Evolutionary conservation across 352 stramenopile species (phyloP), one percentile per base, ranked within the genome.

Genomic region (Thalassiosira ordinaria): DNA sequence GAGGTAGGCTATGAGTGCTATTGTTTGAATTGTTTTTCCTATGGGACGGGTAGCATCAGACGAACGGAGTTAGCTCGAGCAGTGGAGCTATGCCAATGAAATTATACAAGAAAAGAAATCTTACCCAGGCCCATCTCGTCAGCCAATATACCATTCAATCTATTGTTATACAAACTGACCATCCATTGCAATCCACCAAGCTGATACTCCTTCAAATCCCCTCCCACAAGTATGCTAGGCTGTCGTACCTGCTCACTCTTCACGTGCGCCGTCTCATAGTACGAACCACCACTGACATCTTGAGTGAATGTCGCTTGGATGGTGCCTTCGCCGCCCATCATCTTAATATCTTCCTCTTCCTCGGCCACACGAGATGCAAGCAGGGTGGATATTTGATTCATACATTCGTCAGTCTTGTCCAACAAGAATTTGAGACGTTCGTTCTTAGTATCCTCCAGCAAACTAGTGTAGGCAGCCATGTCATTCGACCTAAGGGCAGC

Each of bases 131-230:
- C 88, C 89, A 96, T 94, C 76, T 97, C 92, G 80, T 97, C 94
- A 1, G 92, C 97, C 26, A 99, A 83, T 59, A 99, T 99, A 31
- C 96, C 97, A 87, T 99, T 99, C 55, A 99, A 96, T 55, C 98
- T 96, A 74, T 99, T 98, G 78, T 99, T 98, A 53, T 98, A 94
- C n/a, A 99, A 91, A 56, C 96, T 97, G 6, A 99, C 91, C 86
- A 99, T 96, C 97, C 97, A 99, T 79, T 97, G 97, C 52, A 99
- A 88, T n/a, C 97, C 98, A 79, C 96, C 92, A 22, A 99, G 78
- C 85, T 99, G 98, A 89, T 99, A 99, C 80, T 97, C 93, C 71
- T 96, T 96, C 41, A 96, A 65, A 59, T 93, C 84, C 6, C 94
- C 94, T 33, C 91, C 91, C 24, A 89, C 74, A n/a, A 97, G 69